Conservation (phyloP, 2,329 filamentous ascomycete species). For the Fusarium pseudograminearum region DNA sequence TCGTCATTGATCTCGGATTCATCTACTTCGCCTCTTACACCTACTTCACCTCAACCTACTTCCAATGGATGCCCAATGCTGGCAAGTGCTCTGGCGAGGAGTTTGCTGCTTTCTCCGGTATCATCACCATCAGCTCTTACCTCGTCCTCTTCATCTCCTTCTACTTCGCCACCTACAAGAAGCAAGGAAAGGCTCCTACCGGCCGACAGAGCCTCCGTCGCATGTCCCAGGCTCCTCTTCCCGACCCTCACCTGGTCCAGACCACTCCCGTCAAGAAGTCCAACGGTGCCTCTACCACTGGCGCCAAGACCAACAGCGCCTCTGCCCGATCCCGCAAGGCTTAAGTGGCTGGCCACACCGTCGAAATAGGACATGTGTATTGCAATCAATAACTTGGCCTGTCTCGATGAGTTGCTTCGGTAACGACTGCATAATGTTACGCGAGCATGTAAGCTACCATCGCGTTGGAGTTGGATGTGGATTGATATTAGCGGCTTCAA, state of each 20-base stretch:
- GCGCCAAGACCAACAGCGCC: constrained; percentile 68
- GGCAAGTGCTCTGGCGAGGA: constrained; percentile 95
- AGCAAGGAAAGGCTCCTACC: constrained; percentile 81
- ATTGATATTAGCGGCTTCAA: constrained; percentile 33
- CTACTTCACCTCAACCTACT: constrained; percentile 95
- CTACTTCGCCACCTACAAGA: constrained; percentile 97
- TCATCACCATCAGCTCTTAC: constrained; percentile 93
- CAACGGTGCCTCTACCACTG: constrained; percentile 66
- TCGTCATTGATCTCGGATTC: constrained; percentile 96
- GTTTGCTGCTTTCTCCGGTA: constrained; percentile 93
- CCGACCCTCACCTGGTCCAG: constrained; percentile 78
- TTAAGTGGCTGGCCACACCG: constrained; percentile 40
- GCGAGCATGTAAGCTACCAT: constrained; percentile 21
- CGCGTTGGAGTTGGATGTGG: constrained; percentile 39
- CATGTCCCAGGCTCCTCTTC: constrained; percentile 75
- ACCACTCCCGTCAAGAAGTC: constrained; percentile 61
- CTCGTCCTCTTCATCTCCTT: constrained; percentile 98
- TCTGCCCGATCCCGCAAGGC: constrained; percentile 78
- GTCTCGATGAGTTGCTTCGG: constrained; percentile 5
- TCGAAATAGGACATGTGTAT: neutral
- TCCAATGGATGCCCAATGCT: constrained; percentile 82
- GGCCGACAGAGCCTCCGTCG: constrained; percentile 81
- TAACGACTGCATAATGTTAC: constrained; percentile 24
- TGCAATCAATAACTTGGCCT: constrained; percentile 5
- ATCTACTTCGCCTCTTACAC: constrained; percentile 99